Base-by-base conservation (phyloP, 192 early-diverging fungal genomes). In the Umbelopsis ramanniana region DNA sequence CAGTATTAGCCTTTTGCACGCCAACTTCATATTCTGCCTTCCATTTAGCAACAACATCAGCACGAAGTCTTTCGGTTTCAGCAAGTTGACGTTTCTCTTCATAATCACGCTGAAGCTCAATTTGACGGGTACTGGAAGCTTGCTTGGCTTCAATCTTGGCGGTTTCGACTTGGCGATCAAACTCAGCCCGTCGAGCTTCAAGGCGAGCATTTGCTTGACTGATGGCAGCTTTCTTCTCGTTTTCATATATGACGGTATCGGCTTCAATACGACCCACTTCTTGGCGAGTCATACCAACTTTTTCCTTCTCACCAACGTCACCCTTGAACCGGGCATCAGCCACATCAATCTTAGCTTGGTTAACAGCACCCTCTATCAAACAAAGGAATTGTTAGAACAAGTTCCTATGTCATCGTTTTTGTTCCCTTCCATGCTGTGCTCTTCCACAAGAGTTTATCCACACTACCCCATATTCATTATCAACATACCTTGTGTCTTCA, bases 281-380 rank as follows among this genome's bases (percentile, higher is more conserved):
- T 67, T 86, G 78, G 5, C 79, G 54, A 21, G 86, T 85, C 66
- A 82, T 47, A 69, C 81, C 86, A 35, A 79, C 70, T 4, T 75
- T 70, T 79, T 88, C 84, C 57, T 84, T 79, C 35, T 80, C 86
- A 46, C 86, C 86, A 23, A 88, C 84, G 71, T 80, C 73, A 57
- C 86, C 86, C 37, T 67, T 43, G 67, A 73, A 75, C 21, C 74
- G 66, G 3, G 86, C 86, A 29, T 84, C 76, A 17, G 86, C 86
- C 11, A 87, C 86, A 77, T 87, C 86, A 46, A 87, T 75, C 54
- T 87, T 87, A 57, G 85, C 86, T 71, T 87, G 86, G 68, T 87
- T 87, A 46, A 84, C 78, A 24, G 86, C 86, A 43, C 81, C 86
- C 68, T 87, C 81, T 43, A 67, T 54, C 8, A 26, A 26, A 5